Base-by-base conservation (phyloP, 2,329 filamentous ascomycete genomes). In the Cladosporium sphaerospermum region DNA sequence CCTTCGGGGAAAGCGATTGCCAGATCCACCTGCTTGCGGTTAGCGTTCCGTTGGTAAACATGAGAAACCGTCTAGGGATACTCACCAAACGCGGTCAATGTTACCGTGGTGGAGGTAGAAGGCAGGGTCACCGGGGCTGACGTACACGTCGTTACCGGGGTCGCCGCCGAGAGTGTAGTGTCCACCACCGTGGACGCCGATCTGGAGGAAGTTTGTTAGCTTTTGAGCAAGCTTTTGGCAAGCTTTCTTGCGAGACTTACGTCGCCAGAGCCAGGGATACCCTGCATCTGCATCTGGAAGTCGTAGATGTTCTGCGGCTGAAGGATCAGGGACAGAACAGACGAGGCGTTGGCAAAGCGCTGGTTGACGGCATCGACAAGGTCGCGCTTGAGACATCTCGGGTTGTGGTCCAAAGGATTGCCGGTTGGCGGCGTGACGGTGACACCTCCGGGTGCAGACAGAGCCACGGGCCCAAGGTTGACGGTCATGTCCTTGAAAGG, bases 391-490 rank as follows among this genome's bases (percentile, higher is more conserved):
- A 73, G 57, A 37, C 71, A 74, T 33, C 71, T 65, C 6, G 62
- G 64, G 42, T 66, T 65, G 49, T 64, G 64, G 8, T 58, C 60
- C 3, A 65, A 39, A 5, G 67, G 66, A 42, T 71, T 56, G n/a
- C 54, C 33, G 2, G 39, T 39, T 9, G 71, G 60, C 11, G 69
- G 65, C 4, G 33, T 9, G 59, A 61, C 19, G 60, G 43, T 64
- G 61, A 49, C 59, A 62, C 10, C 58, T 56, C 3, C 64, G 1
- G 45, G 45, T 9, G 28, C 7, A 10, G 37, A 33, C 8, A 47
- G 13, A 2, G 64, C 61, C 11, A 79, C 72, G 1, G 80, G 80
- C 0, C 79, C 79, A 0, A 76, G 67, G 54, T 73, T 74, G 31
- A 74, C 69, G 1, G 56, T 58, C 60, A 67, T 66, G 55, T 79